Percentiles rank a stretch among this genome's conserved stretches.
These are phyloP conservation scores for Stephania cephalantha DNA, from an alignment of 164 flowering plant species.

Conservation along the genomic window DNA sequence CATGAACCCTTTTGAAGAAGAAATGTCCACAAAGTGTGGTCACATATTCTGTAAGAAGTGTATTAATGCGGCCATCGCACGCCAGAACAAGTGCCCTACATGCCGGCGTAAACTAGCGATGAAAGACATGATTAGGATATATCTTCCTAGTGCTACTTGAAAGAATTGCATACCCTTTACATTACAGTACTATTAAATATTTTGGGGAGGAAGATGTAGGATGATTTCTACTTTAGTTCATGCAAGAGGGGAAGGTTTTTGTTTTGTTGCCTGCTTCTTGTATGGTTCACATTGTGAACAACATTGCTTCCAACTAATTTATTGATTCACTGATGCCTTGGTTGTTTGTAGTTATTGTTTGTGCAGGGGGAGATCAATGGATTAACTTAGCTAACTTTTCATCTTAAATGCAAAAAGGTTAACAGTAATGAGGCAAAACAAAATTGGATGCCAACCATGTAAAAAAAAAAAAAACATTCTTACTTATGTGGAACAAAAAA, in stretches of 20 bases:
- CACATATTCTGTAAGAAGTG: slow-evolving; percentile 87
- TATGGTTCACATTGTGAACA: background rate
- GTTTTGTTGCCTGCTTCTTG: background rate
- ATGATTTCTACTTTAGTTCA: too few relatives aligned
- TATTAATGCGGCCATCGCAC: slow-evolving; percentile 54
- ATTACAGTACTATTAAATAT: background rate
- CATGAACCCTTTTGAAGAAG: slow-evolving; percentile 62
- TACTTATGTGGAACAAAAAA: too few relatives aligned
- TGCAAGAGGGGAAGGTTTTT: too few relatives aligned
- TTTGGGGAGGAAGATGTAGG: too few relatives aligned
- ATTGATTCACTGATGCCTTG: background rate
- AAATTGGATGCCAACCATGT: too few relatives aligned
- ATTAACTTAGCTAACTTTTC: too few relatives aligned
- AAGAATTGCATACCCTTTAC: background rate
- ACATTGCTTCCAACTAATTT: background rate
- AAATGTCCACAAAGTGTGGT: slow-evolving; percentile 80
- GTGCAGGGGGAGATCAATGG: too few relatives aligned
- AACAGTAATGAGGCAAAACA: too few relatives aligned
- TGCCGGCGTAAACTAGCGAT: slow-evolving; percentile 54
- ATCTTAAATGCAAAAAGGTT: too few relatives aligned
- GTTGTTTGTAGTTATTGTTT: background rate
- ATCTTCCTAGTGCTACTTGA: slow-evolving; percentile 64
- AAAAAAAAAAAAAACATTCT: too few relatives aligned
- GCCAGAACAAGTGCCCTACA: slow-evolving; percentile 75
- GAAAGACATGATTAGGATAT: slow-evolving; percentile 62